Evolutionary conservation across 352 stramenopile species (phyloP), one percentile per base, ranked within the genome.

Genomic region (Globisporangium solare): DNA sequence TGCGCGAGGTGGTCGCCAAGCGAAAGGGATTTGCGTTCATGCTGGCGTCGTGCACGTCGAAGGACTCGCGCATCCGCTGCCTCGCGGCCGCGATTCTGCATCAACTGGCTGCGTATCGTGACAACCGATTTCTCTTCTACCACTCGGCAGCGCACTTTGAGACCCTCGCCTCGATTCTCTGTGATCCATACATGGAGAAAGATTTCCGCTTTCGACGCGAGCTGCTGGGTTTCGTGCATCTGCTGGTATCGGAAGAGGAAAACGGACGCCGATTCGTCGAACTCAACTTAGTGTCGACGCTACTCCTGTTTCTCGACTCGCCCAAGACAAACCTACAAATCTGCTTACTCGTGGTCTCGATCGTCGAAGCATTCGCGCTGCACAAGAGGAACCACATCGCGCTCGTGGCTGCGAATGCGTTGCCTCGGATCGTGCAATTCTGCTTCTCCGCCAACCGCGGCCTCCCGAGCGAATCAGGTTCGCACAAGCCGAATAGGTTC

Each of bases 21-120:
- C 70, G 70, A 21, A 81, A 88, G 54, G 83, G 81, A 6, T 88
- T 93, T 49, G 54, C 71, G 21, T 82, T 80, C 51, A 73, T 95
- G 61, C 50, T 93, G 41, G 68, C 70, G 27, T 83, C 63, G 21
- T 91, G 74, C 51, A 72, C 59, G n/a, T 76, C 56, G 14, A 85
- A 78, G 54, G 79, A 92, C 60, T 63, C 73, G 11, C 67, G 76
- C 0, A 79, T 84, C 17, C 74, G 79, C 17, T 73, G 60, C 8
- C 58, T 82, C 17, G 81, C 85, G 1, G 81, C 76, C 0, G 57
- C 68, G 8, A 74, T 92, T 13, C 58, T 95, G 27, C 67, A 87
- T 47, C 70, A 77, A 18, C 67, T 92, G 11, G 81, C 74, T 7
- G 71, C 60, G 31, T 83, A 68, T 0, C 60, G 65, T 3, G 78